These are phyloP conservation scores for Discostella stelligeroides DNA, from an alignment of 108 stramenopile species.

Conservation along the genomic window DNA sequence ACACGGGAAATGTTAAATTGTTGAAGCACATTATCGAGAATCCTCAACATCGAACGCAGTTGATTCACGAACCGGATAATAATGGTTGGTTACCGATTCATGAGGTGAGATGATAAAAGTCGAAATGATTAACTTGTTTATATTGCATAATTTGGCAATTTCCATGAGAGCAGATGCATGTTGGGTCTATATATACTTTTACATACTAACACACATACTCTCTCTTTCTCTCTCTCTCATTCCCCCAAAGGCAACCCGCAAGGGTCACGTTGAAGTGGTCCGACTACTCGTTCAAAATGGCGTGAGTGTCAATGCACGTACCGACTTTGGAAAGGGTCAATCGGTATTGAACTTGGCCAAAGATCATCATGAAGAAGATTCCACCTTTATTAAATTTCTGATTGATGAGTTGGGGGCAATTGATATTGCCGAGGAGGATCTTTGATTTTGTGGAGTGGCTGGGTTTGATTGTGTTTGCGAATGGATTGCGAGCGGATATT, in stretches of 20 bases:
- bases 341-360: slow-evolving; percentile 10
- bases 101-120: slow-evolving; percentile 23
- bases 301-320: slow-evolving; percentile 15
- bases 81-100: slow-evolving; percentile 43
- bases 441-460: too few relatives aligned
- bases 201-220: too few relatives aligned
- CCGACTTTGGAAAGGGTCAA: slow-evolving; percentile 8
- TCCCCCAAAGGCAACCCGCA: slow-evolving; percentile 9
- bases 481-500: too few relatives aligned
- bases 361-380: slow-evolving; percentile 12
- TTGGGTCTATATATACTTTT: too few relatives aligned
- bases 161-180: too few relatives aligned
- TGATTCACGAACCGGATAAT: slow-evolving; percentile 27
- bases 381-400: slow-evolving; percentile 4
- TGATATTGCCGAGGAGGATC: not conserved
- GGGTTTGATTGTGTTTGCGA: too few relatives aligned
- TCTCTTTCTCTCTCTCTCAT: too few relatives aligned
- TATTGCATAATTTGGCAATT: too few relatives aligned
- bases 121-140: too few relatives aligned
- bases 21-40: slow-evolving; percentile 28
- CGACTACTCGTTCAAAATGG: slow-evolving; percentile 20
- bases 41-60: slow-evolving; percentile 15
- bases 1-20: slow-evolving; percentile 30
- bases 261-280: slow-evolving; percentile 15
- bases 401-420: slow-evolving; percentile 7